Evolutionary conservation across 1,284 basidiomycete species (phyloP).

Genomic region (Sporisorium sorghi): DNA sequence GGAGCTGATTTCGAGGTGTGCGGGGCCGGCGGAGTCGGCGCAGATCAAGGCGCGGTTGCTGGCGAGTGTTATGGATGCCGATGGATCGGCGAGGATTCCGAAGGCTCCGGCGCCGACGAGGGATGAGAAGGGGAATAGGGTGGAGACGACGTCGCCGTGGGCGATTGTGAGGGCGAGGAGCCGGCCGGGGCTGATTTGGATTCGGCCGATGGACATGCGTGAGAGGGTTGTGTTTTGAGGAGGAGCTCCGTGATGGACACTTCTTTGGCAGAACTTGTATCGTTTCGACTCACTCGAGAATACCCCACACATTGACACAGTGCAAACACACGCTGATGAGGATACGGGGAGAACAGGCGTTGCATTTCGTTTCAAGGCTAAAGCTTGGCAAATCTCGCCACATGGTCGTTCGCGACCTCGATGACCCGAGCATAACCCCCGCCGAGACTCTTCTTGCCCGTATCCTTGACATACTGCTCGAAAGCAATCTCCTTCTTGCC

Average conservation of each 20-base stretch:
- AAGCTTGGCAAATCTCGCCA: conserved; percentile 33
- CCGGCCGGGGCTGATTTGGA: conserved; percentile 61
- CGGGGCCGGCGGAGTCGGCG: conserved; percentile 51
- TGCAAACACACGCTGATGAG: background rate
- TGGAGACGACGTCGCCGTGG: conserved; percentile 56
- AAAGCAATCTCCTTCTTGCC: conserved; percentile 56
- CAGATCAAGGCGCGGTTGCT: conserved; percentile 49
- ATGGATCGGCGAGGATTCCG: conserved; percentile 12
- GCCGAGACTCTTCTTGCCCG: conserved; percentile 61
- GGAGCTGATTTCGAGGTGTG: conserved; percentile 58
- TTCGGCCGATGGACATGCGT: conserved; percentile 51
- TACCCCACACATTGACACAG: background rate
- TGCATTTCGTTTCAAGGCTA: background rate
- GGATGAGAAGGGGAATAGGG: conserved; percentile 30
- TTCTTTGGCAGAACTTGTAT: background rate
- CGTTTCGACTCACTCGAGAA: background rate
- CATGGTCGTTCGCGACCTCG: conserved; percentile 31
- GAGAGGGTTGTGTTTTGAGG: conserved; percentile 46
- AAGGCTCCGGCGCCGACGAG: conserved; percentile 33
- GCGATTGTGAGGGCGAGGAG: conserved; percentile 57
- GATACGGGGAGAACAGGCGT: background rate
- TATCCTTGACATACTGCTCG: conserved; percentile 52
- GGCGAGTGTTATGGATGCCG: conserved; percentile 55
- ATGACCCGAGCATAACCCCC: conserved; percentile 52
- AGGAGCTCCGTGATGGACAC: background rate